A percentile compares a stretch with the other conserved stretches of the same genome.
These are phyloP conservation scores for Acanthamoeba sp. DNA, from an alignment of 208 protist species.

Conservation along the genomic window DNA sequence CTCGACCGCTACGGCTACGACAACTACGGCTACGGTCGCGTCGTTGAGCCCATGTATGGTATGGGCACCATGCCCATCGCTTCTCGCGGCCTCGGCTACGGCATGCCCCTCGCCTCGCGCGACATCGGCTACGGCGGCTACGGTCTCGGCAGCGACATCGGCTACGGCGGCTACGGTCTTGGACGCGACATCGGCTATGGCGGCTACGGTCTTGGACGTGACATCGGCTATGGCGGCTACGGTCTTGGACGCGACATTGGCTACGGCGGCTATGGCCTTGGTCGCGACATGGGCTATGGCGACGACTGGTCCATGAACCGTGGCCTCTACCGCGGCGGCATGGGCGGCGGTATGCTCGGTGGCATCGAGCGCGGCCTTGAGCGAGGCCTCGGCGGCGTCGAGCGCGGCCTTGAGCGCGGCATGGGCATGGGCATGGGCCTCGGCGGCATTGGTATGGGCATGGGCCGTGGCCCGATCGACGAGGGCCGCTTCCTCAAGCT, in stretches of 20 bases:
- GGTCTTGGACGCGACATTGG: neutral
- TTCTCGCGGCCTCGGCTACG: neutral
- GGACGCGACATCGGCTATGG: neutral
- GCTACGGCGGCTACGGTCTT: conserved; percentile 13
- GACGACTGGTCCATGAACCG: neutral
- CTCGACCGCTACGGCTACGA: conserved; percentile 24
- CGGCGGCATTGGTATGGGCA: conserved; percentile 37
- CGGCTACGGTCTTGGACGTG: neutral
- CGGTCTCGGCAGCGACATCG: neutral
- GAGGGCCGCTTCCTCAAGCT: conserved; percentile 67
- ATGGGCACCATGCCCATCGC: neutral
- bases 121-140: conserved; percentile 1
- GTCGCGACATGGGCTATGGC: neutral
- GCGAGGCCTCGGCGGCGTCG: neutral
- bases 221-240: conserved; percentile 18
- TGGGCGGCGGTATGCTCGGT: neutral
- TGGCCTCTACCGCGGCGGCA: neutral
- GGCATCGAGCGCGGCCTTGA: neutral
- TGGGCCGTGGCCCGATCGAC: conserved; percentile 23
- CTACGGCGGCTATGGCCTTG: neutral
- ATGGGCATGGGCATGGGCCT: conserved; percentile 46
- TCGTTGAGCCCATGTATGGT: neutral
- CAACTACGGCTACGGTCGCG: conserved; percentile 30
- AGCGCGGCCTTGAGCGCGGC: neutral
- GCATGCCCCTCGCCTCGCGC: neutral